Evolutionary conservation across 441 rosid species (phyloP).

Genomic region (Corymbia citriodora): DNA sequence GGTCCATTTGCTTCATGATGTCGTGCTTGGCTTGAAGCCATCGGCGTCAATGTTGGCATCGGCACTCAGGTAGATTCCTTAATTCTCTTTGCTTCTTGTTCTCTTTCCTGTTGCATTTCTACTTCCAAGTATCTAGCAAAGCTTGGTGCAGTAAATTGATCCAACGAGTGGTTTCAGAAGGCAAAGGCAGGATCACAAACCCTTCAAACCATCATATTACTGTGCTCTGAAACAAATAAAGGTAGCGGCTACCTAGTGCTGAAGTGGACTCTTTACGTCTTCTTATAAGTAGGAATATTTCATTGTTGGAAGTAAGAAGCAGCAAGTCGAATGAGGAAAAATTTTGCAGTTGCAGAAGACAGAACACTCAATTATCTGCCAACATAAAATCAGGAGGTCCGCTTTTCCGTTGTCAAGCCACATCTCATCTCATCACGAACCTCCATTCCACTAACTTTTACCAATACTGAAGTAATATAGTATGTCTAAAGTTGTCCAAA

Average conservation of each 20-base stretch:
- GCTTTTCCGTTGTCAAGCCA: too few relatives aligned
- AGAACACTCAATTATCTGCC: not conserved
- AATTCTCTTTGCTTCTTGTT: not conserved
- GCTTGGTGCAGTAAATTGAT: not conserved
- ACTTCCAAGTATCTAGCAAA: not conserved
- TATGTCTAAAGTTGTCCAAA: too few relatives aligned
- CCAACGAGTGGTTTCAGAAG: constrained; percentile 7
- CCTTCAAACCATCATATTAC: constrained; percentile 45
- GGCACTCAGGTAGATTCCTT: constrained; percentile 40
- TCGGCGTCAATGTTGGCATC: constrained; percentile 50
- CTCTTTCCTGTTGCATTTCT: not conserved
- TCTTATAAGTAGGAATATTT: not conserved
- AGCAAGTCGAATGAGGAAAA: not conserved
- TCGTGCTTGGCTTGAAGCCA: constrained; percentile 61
- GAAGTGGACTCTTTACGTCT: constrained; percentile 7
- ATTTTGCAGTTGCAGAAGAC: not conserved
- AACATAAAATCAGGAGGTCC: not conserved
- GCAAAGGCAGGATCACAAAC: constrained; percentile 63
- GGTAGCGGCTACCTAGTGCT: constrained; percentile 55
- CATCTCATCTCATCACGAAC: too few relatives aligned
- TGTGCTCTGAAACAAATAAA: constrained; percentile 49
- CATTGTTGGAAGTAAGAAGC: not conserved
- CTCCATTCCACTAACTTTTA: too few relatives aligned
- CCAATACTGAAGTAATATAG: too few relatives aligned
- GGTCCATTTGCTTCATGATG: constrained; percentile 69